Evolutionary conservation across 78 protist species (phyloP), one percentile per base, ranked within the genome.

Genomic region (Protostelium mycophagum): DNA sequence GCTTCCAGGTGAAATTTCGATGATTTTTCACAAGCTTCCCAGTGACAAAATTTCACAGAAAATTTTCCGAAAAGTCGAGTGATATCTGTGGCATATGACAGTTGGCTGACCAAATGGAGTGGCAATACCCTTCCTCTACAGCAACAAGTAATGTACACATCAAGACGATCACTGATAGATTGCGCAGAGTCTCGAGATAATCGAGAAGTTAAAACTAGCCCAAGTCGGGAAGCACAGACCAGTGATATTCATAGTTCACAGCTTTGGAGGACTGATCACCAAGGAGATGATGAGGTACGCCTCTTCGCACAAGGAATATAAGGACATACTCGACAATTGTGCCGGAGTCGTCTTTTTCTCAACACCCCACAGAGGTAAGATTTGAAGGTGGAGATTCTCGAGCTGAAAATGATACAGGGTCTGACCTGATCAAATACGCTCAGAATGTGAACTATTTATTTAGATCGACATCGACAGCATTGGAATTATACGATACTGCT

Each of bases 201-300:
- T 90, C 29, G 91, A 90, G 35, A 90, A 90, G 25, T 87, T 90
- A 10, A 90, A 38, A 1, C 28, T 90, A 1, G 91, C 91, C 1
- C 89, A 85, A n/a, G 91, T 90, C 0, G 91, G 91, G 31, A 34
- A 36, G 28, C n/a, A n/a, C n/a, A 83, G 91, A 29, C 91, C 91
- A 90, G 31, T 85, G 34, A 90, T 90, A 1, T 63, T 90, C 34
- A 83, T 90, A 0, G 73, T 84, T 28, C 91, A 90, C n/a, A 90
- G 91, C 83, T 90, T 86, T 51, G 91, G 91, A 38, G 91, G 91
- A 0, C 28, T 90, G 1, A 87, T 90, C 34, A 85, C 91, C 87
- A 90, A 90, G 63, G 86, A 90, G 89, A 90, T 86, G 91, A 37
- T 86, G 34, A 90, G 86, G 88, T 39, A 85, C 36, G 91, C 87